Conservation (phyloP, 495 filamentous ascomycete species). For the Cladorrhinum samala region DNA sequence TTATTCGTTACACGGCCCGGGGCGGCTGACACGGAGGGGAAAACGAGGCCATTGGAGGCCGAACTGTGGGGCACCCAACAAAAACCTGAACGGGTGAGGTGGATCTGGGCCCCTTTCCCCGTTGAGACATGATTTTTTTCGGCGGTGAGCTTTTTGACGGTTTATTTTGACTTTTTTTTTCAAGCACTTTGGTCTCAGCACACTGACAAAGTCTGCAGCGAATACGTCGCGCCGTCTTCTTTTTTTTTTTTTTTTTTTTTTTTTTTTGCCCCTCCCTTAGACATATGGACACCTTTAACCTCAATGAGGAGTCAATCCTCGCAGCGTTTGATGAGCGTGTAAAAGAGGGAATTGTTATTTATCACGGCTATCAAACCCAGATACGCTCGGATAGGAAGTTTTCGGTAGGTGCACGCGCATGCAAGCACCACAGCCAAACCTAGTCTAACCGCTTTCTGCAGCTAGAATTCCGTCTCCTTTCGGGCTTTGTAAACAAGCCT, state of each 20-base stretch:
- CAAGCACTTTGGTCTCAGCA: no score
- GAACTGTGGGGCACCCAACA: neutral
- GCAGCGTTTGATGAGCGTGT: neutral
- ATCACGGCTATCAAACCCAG: neutral
- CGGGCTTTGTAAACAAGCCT: constrained; percentile 10
- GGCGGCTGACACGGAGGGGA: neutral
- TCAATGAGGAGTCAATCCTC: neutral
- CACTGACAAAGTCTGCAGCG: no score
- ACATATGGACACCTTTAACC: neutral
- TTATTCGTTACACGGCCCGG: neutral
- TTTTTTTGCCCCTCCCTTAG: no score
- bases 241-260: no score
- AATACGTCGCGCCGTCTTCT: no score
- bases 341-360: neutral
- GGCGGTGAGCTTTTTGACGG: neutral
- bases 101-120: neutral
- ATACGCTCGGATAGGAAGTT: neutral
- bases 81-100: neutral
- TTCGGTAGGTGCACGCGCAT: neutral
- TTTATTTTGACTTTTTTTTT: no score
- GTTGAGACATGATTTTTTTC: neutral
- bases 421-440: no score
- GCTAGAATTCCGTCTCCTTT: constrained; percentile 19
- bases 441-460: neutral
- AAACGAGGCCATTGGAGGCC: no score